Evolutionary conservation across 2,329 filamentous ascomycete species (phyloP).

Genomic region (Metarhizium album): DNA sequence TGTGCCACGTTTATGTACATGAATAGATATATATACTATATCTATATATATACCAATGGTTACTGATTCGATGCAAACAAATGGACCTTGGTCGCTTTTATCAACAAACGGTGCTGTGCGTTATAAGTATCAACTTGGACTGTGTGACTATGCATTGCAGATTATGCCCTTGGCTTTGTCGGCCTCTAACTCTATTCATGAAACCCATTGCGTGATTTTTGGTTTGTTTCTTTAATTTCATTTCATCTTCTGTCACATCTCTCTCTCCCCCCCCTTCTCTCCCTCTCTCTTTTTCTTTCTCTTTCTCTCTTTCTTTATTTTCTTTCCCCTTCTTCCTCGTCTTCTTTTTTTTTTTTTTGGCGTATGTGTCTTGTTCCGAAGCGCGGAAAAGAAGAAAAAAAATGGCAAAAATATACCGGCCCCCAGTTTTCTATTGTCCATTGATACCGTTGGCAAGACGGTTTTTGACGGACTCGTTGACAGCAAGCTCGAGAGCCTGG

Average conservation of each 20-base stretch:
- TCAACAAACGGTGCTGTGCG: not conserved
- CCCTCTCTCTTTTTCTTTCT: too few relatives aligned
- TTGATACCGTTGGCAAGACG: slow-evolving; percentile 19
- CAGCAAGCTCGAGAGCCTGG: slow-evolving; percentile 70
- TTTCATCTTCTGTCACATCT: too few relatives aligned
- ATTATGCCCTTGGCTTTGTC: not conserved
- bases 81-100: not conserved
- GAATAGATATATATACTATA: too few relatives aligned
- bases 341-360: too few relatives aligned
- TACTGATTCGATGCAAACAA: not conserved
- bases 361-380: too few relatives aligned
- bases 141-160: not conserved
- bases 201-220: not conserved
- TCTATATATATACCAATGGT: not conserved
- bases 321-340: not conserved
- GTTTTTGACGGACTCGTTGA: slow-evolving; percentile 24
- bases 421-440: slow-evolving; percentile 10
- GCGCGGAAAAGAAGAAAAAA: not conserved
- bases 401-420: too few relatives aligned
- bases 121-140: not conserved
- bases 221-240: too few relatives aligned
- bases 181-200: slow-evolving; percentile 1
- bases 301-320: too few relatives aligned
- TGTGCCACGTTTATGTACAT: not conserved
- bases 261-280: too few relatives aligned